Base-by-base conservation (phyloP, 768 basidiomycete species). In the Pleurotus sapidus region DNA sequence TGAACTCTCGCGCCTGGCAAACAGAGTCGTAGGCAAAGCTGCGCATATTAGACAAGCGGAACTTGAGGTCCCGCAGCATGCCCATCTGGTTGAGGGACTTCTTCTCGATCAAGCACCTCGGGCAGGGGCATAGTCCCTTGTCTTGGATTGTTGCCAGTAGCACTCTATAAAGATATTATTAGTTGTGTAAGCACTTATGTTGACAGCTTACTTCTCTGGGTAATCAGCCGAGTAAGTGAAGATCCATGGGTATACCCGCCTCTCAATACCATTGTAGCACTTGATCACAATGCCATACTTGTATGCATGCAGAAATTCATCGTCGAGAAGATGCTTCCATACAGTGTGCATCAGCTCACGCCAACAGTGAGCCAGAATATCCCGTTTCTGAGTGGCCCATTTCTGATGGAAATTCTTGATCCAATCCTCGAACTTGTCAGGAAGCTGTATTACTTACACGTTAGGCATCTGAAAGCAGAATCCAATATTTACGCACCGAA, bases 341-440 rank as follows among this genome's bases (percentile, higher is more conserved):
- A 70, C 59, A 4, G 61, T 65, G 12, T 75, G 74, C n/a, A 75
- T 58, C 1, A 75, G 61, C 47, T 74, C 69, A 2, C 66, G 68
- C 1, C 63, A 61, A 43, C 69, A 72, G 59, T 73, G 71, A 0
- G 68, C 64, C 2, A 76, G 46, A 24, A 47, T 47, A 46, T 3
- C 46, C 4, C 11, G 12, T 20, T 47, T 47, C 23, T 47, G 46
- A 47, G 46, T 47, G 4, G 12, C 23, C 46, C 46, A 47, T 24
- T 47, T 47, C 17, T 17, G 14, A 20, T 47, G 46, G 25, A 47
- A 47, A 3, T 24, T 20, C 46, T 47, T 17, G 4, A 24, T 24
- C 46, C 46, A 47, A 24, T 47, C 46, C 12, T 47, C 4, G 20
- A 47, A 47, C 23, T 17, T 17, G 25, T 47, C 46, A 24, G 46